Evolutionary conservation across 139 green algal species (phyloP), one percentile per base, ranked within the genome.

Genomic region (Micractinium conductrix): DNA sequence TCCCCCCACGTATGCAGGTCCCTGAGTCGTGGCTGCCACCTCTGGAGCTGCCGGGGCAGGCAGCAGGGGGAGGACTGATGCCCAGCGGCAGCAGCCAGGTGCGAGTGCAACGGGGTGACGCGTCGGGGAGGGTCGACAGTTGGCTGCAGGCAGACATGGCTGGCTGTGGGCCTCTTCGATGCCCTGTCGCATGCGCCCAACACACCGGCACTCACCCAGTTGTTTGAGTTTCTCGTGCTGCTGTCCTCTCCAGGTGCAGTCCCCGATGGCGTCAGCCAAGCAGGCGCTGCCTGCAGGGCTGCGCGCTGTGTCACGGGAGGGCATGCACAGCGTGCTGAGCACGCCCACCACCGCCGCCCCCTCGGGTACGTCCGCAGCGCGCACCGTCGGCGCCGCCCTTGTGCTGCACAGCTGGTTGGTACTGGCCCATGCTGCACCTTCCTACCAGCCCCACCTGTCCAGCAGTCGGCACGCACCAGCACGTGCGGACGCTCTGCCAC

Each of bases 11-110:
- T 37, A 3, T 37, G 26, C 60, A 89, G 55, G 67, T 88, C 10
- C 86, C 86, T 5, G 82, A 85, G 2, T 50, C 38, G 26, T 90
- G 86, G 86, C 58, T 90, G 19, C 68, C 68, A 0, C 86, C 81
- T 4, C 73, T 89, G 26, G 30, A 78, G 21, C 74, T 87, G 7
- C 67, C 79, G 0, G 73, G 84, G n/a, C 45, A 69, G 67, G 14
- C 30, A 1, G 16, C 33, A 26, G 62, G 12, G 60, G 37, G n/a
- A n/a, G n/a, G n/a, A n/a, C 7, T 14, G 2, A 9, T 73, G 40
- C 9, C 12, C 43, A 75, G 55, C 30, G 50, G 50, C 50, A 19
- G 7, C 74, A 74, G 37, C 37, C 68, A 74, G 58, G 58, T 67
- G 58, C 24, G 58, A n/a, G n/a, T n/a, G n/a, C n/a, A n/a, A n/a